Evolutionary conservation across 2,329 filamentous ascomycete species (phyloP), one percentile per base, ranked within the genome.

Genomic region (Malbranchea zuffiana): DNA sequence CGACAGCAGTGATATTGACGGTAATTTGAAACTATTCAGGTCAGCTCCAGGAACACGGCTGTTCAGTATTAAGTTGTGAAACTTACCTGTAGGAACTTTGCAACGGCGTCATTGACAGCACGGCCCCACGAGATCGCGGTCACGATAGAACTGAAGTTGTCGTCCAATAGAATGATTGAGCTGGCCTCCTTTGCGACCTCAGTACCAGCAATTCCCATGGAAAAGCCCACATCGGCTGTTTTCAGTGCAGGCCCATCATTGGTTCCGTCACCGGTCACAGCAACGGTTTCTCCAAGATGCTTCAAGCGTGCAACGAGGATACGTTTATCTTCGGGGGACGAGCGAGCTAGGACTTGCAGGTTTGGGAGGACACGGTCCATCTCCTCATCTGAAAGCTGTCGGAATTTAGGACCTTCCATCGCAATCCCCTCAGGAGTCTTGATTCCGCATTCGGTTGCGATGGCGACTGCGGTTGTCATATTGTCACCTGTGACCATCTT

Each of bases 1-100:
- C 60, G 30, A 94, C 86, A 24, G 87, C 87, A 3, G 87, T 94
- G 46, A 95, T 78, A 67, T 94, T 95, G 63, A 94, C 87, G 0
- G 78, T 82, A 47, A 82, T 73, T 48, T 68, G 66, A 44, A 68
- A 68, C 58, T 51, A 29, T 8, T 25, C 6, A 10, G 12, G 29
- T 27, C n/a, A n/a, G 26, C 11, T 30, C 30, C 29, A 25, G 24
- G 10, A 12, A 6, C n/a, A n/a, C n/a, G n/a, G n/a, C 3, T 12
- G 15, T 23, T 11, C 16, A 31, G 19, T 34, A 30, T 3, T 23
- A 29, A 3, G 19, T 3, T 4, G 8, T 17, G 10, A 13, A 17
- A 20, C 46, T 32, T 19, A 48, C 45, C 44, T 80, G 75, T 28
- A 79, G 59, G 48, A 81, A 80, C 52, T 80, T 80, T 52, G 76